Evolutionary conservation across 1,139 yeast species (phyloP).

Genomic region (Taphrina confusa): DNA sequence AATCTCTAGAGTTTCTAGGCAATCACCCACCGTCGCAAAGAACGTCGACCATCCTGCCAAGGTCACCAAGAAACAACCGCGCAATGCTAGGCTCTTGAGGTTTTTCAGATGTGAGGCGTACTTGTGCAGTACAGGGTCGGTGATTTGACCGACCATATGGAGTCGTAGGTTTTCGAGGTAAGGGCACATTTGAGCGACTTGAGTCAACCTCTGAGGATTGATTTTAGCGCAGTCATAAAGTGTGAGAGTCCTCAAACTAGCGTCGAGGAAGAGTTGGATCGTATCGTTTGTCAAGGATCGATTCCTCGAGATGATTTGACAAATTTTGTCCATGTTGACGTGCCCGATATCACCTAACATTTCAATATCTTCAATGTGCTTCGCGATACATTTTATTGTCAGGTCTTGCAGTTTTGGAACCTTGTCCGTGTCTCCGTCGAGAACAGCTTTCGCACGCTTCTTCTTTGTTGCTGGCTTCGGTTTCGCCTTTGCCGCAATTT

Average conservation of each 20-base stretch:
- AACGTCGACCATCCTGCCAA: slow-evolving; percentile 74
- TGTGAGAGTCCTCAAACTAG: slow-evolving; percentile 59
- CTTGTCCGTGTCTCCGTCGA: slow-evolving; percentile 66
- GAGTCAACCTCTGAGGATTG: slow-evolving; percentile 62
- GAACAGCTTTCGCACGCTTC: slow-evolving; percentile 77
- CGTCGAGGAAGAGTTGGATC: slow-evolving; percentile 67
- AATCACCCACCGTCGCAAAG: slow-evolving; percentile 56
- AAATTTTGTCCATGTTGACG: slow-evolving; percentile 62
- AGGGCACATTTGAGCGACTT: slow-evolving; percentile 80
- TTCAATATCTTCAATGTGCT: slow-evolving; percentile 74
- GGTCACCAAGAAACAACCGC: slow-evolving; percentile 86
- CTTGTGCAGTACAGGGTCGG: slow-evolving; percentile 70
- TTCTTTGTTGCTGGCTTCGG: slow-evolving; percentile 57
- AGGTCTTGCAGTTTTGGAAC: slow-evolving; percentile 77
- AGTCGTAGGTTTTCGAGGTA: slow-evolving; percentile 64
- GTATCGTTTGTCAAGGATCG: slow-evolving; percentile 74
- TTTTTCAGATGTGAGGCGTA: slow-evolving; percentile 60
- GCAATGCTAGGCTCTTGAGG: slow-evolving; percentile 59
- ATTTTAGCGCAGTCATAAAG: slow-evolving; percentile 93
- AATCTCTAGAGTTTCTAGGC: slow-evolving; percentile 60
- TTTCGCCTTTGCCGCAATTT: slow-evolving; percentile 59
- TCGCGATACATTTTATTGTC: slow-evolving; percentile 70
- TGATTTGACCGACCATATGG: slow-evolving; percentile 91
- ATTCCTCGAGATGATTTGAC: slow-evolving; percentile 75
- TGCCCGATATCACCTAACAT: slow-evolving; percentile 77